These are phyloP conservation scores for Cyclocybe cylindracea DNA, from an alignment of 768 basidiomycete species.

Conservation along the genomic window DNA sequence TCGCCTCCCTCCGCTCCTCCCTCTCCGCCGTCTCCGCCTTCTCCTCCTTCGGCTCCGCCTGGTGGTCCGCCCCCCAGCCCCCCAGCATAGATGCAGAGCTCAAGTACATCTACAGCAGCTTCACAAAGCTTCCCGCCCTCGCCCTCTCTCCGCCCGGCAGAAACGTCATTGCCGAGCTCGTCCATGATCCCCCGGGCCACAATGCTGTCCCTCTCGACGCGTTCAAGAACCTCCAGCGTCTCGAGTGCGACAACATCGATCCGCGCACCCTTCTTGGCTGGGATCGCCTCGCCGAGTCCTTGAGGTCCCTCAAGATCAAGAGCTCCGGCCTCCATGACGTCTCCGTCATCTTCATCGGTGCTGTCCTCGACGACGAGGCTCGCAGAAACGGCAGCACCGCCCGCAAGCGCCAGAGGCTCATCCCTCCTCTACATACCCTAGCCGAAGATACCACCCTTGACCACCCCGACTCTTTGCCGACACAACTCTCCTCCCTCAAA, in stretches of 20 bases:
- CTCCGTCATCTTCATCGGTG: constrained; percentile 71
- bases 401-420: constrained; percentile 45
- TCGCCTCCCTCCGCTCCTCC: constrained; percentile 75
- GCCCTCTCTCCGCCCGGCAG: constrained; percentile 63
- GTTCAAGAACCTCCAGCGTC: constrained; percentile 81
- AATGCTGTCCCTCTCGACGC: constrained; percentile 79
- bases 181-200: constrained; percentile 66
- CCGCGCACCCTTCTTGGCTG: constrained; percentile 82
- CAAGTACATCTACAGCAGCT: constrained; percentile 85
- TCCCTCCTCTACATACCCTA: constrained; percentile 27
- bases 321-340: constrained; percentile 84
- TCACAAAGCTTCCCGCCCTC: constrained; percentile 88
- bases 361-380: constrained; percentile 78
- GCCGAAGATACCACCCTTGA: constrained; percentile 3
- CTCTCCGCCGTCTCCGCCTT: constrained; percentile 74
- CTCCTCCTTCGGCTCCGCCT: constrained; percentile 63
- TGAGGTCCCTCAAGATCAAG: constrained; percentile 74
- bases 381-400: constrained; percentile 57
- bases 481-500: constrained; percentile 55
- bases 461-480: constrained; percentile 30
- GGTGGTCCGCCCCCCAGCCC: constrained; percentile 68
- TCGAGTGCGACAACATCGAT: constrained; percentile 81
- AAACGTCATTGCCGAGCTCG: constrained; percentile 68
- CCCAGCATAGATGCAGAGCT: constrained; percentile 70
- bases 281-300: constrained; percentile 71